Conservation (phyloP, 805 yeast species). For the Teunomyces atbi region DNA sequence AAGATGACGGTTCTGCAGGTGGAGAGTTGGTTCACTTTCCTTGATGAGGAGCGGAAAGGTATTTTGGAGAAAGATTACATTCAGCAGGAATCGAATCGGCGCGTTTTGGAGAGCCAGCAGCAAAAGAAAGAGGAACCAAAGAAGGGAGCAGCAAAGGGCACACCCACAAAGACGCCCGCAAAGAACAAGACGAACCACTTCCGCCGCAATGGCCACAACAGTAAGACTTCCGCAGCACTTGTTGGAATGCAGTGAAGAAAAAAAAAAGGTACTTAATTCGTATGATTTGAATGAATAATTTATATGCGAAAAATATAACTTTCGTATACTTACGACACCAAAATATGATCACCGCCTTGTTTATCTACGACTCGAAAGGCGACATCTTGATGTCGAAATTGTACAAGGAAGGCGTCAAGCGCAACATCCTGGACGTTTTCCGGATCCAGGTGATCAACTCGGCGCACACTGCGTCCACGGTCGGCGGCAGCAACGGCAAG, state of each 20-base stretch:
- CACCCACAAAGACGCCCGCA: conserved; percentile 29
- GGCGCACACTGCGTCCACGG: conserved; percentile 18
- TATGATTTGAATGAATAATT: too few species aligned
- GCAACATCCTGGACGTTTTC: conserved; percentile 82
- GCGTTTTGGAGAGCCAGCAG: too few species aligned
- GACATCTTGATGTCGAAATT: conserved; percentile 77
- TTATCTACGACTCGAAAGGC: conserved; percentile 75
- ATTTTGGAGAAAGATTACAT: too few species aligned
- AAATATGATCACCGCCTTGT: conserved; percentile 77
- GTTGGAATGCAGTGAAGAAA: conserved; percentile 21
- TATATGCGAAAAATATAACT: too few species aligned
- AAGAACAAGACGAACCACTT: conserved; percentile 62
- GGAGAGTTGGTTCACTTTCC: conserved; percentile 95
- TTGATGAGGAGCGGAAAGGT: too few species aligned
- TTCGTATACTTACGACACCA: too few species aligned
- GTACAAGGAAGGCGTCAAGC: conserved; percentile 70
- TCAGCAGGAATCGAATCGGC: too few species aligned
- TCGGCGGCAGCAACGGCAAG: conserved; percentile 13
- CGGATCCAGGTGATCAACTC: conserved; percentile 86
- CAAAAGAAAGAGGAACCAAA: not conserved
- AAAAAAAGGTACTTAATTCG: too few species aligned
- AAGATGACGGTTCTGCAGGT: conserved; percentile 87
- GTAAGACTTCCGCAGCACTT: conserved; percentile 40
- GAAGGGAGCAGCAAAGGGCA: not conserved
- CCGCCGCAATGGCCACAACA: conserved; percentile 60